Evolutionary conservation across 2,329 filamentous ascomycete species (phyloP), one percentile per base, ranked within the genome.

Genomic region (Microascus cirrosus): DNA sequence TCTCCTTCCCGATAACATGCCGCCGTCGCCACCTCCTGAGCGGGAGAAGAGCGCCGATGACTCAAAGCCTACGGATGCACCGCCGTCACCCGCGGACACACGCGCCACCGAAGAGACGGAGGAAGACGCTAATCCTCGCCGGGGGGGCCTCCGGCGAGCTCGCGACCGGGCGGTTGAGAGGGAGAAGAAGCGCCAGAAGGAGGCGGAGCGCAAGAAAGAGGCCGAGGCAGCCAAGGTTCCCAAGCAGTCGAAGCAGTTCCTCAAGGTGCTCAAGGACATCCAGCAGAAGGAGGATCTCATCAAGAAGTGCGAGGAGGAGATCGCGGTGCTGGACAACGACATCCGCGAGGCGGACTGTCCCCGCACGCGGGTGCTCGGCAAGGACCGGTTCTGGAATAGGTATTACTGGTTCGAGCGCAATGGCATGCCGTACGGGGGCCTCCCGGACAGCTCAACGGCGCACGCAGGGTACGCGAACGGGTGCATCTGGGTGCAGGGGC

Each of bases 321-420:
- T 99, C 62, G 84, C 84, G 3, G 81, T 87, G 35, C 83, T 95
- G 56, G 93, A 97, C 65, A 92, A 95, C 65, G 92, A 97, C 68
- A 78, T 99, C 53, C 88, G 94, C 56, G 93, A 97, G 72, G 91
- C 92, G 48, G 90, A 96, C 70, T 96, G 93, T 65, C 90, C 92
- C 39, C 86, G 94, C 61, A 96, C 92, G 20, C 86, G 90, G 61
- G 85, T 93, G 20, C 78, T 99, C 28, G 94, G 94, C 60, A 93
- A 94, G 69, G 94, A 99, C 72, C 85, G 94, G 52, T 99, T 96
- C 77, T 96, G 93, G 85, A 97, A 99, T 71, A 84, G 93, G 57
- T 99, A 97, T 72, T 97, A 95, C 77, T 99, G 94, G 93, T 96
- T 97, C 70, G 94, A 99, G 73, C 87, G 93, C 61, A 99, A 97